phyloP scores from a whole-genome alignment of 495 filamentous ascomycete species.

The Annulohypoxylon bovei region DNA sequence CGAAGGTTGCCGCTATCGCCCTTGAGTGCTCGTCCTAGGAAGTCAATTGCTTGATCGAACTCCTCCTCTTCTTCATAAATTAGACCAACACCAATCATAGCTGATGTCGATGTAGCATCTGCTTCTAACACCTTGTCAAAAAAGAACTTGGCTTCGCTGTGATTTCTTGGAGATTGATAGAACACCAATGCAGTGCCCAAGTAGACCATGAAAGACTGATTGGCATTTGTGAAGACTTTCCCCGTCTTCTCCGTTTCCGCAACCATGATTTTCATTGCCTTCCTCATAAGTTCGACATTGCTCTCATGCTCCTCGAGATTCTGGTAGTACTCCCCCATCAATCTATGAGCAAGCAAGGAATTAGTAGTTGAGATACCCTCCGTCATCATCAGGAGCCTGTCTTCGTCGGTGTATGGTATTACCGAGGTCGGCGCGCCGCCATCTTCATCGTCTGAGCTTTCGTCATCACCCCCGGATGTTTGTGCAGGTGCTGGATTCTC shows the following conservation, averaged over 20 bases:
- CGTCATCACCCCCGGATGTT: constrained; percentile 43
- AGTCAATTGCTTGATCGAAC: constrained; percentile 78
- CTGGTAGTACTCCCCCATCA: constrained; percentile 87
- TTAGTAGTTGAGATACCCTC: constrained; percentile 80
- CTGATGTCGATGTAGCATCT: constrained; percentile 76
- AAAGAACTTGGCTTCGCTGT: constrained; percentile 81
- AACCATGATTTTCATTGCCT: constrained; percentile 69
- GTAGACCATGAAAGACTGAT: constrained; percentile 76
- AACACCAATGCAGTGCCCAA: constrained; percentile 85
- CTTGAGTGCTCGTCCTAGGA: constrained; percentile 76
- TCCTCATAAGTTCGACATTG: constrained; percentile 79
- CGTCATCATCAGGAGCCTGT: constrained; percentile 80
- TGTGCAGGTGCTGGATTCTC: constrained; percentile 28
- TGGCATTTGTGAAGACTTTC: constrained; percentile 69
- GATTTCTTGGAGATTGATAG: constrained; percentile 88
- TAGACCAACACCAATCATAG: constrained; percentile 87
- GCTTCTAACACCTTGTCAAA: constrained; percentile 82
- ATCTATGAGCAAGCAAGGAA: constrained; percentile 83
- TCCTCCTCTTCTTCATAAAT: constrained; percentile 94
- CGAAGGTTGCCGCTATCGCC: constrained; percentile 76
- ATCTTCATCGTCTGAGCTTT: constrained; percentile 63
- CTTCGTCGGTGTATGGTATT: constrained; percentile 69
- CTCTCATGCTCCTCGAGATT: constrained; percentile 87
- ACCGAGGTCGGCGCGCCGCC: constrained; percentile 60
- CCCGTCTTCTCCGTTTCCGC: constrained; percentile 72